Percentiles rank a stretch among this genome's conserved stretches.
Evolutionary conservation across 805 yeast species (phyloP).

Genomic region (Saccharomycopsis selenospora): DNA sequence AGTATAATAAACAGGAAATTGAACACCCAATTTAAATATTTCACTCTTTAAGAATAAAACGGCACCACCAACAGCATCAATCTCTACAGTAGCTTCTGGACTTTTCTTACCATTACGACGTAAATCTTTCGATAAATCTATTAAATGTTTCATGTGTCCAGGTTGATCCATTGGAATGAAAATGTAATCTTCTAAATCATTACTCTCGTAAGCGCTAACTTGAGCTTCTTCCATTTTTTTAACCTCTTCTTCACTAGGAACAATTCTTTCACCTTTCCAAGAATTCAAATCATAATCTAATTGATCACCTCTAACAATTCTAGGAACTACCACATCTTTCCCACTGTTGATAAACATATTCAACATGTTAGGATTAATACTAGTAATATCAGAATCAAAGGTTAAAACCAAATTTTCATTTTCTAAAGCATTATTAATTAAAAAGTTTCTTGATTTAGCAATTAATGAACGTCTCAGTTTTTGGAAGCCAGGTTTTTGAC

Average conservation of each 20-base stretch:
- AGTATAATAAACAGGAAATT: slow-evolving; percentile 39
- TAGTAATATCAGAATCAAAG: slow-evolving; percentile 30
- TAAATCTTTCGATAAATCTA: slow-evolving; percentile 23
- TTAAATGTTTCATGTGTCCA: slow-evolving; percentile 23
- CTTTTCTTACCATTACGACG: slow-evolving; percentile 13
- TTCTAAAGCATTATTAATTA: slow-evolving; percentile 24
- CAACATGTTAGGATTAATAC: slow-evolving; percentile 25
- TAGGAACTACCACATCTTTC: slow-evolving; percentile 30
- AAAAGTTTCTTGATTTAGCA: slow-evolving; percentile 27
- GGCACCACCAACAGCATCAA: slow-evolving; percentile 46
- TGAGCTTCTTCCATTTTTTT: slow-evolving; percentile 22
- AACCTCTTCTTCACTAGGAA: slow-evolving; percentile 25
- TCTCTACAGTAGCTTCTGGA: neutral
- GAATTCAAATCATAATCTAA: slow-evolving; percentile 32
- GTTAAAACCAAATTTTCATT: slow-evolving; percentile 28
- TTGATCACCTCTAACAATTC: slow-evolving; percentile 25
- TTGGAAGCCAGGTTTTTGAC: slow-evolving; percentile 22
- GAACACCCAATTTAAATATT: slow-evolving; percentile 37
- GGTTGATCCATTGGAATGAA: slow-evolving; percentile 26
- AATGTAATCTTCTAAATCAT: slow-evolving; percentile 21
- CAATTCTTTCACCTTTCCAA: slow-evolving; percentile 29
- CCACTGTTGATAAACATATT: slow-evolving; percentile 23
- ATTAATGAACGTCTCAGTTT: slow-evolving; percentile 25
- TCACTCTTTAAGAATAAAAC: slow-evolving; percentile 38
- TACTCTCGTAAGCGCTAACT: slow-evolving; percentile 24